Evolutionary conservation across 164 flowering plant genomes (phyloP).

Genomic region (Magnolia changhungtana): DNA sequence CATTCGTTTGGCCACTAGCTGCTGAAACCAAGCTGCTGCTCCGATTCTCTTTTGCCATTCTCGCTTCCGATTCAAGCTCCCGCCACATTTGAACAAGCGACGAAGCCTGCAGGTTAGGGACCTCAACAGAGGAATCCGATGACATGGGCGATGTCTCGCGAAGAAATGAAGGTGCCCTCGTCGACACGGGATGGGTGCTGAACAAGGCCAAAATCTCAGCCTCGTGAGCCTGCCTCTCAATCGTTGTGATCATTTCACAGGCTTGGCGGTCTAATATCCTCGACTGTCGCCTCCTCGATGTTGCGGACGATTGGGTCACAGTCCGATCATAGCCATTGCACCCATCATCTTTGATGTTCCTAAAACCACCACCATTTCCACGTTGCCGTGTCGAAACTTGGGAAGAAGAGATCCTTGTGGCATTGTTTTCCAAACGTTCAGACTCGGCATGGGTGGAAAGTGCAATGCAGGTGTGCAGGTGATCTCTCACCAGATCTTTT

Average conservation of each 20-base stretch:
- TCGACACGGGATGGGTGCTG: slow-evolving; percentile 19
- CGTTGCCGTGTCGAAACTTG: background rate
- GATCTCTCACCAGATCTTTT: slow-evolving; percentile 45
- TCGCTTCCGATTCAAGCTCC: slow-evolving; percentile 40
- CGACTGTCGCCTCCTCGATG: slow-evolving; percentile 20
- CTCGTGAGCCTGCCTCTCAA: slow-evolving; percentile 30
- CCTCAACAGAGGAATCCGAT: slow-evolving; percentile 24
- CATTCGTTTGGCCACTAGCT: slow-evolving; percentile 2
- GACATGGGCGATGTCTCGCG: slow-evolving; percentile 22
- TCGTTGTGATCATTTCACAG: slow-evolving; percentile 37
- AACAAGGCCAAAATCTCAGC: slow-evolving; percentile 27
- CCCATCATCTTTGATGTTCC: slow-evolving; percentile 8
- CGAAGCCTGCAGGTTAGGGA: slow-evolving; percentile 48
- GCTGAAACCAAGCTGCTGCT: slow-evolving; percentile 15
- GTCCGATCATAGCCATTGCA: background rate
- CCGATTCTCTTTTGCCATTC: slow-evolving; percentile 22
- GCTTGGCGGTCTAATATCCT: slow-evolving; percentile 41
- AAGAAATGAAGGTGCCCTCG: slow-evolving; percentile 18
- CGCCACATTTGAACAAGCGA: slow-evolving; percentile 77
- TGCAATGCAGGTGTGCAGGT: slow-evolving; percentile 24
- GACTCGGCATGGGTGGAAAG: slow-evolving; percentile 9
- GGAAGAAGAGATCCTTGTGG: background rate
- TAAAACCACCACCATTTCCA: slow-evolving; percentile 3
- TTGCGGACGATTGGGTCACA: background rate
- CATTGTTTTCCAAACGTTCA: background rate